Conservation (phyloP, 495 filamentous ascomycete genomes). For the Aspergillus olivimuriae region DNA sequence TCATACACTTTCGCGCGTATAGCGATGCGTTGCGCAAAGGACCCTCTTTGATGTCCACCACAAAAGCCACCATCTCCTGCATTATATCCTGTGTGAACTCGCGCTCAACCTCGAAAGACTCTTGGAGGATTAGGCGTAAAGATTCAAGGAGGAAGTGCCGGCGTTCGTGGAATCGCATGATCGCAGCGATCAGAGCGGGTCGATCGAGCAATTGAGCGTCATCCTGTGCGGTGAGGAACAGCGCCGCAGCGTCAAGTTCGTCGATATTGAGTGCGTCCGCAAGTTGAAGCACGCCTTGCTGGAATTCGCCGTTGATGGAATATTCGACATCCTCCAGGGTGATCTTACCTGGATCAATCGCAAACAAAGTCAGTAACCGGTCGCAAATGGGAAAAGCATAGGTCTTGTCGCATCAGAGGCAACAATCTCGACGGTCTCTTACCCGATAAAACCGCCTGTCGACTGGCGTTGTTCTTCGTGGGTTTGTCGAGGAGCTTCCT, state of each 20-base stretch:
- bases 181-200: constrained; percentile 60
- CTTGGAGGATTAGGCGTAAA: constrained; percentile 65
- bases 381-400: not conserved
- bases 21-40: constrained; percentile 38
- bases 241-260: constrained; percentile 71
- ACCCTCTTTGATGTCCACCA: constrained; percentile 42
- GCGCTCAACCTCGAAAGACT: constrained; percentile 53
- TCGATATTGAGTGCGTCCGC: constrained; percentile 86
- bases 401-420: not conserved
- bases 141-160: constrained; percentile 75
- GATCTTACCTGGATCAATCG: constrained; percentile 54
- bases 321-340: constrained; percentile 65
- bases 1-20: constrained; percentile 63
- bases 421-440: not conserved
- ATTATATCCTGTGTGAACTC: constrained; percentile 35
- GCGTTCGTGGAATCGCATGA: constrained; percentile 79
- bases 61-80: constrained; percentile 32
- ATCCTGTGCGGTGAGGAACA: constrained; percentile 63
- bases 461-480: constrained; percentile 60
- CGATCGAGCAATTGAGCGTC: constrained; percentile 60
- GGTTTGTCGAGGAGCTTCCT: constrained; percentile 71
- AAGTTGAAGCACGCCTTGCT: constrained; percentile 67
- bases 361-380: constrained; percentile 26
- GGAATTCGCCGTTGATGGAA: constrained; percentile 78
- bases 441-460: constrained; percentile 53